Conservation (phyloP, 2,329 filamentous ascomycete genomes). For the Hypomyces rosellus region DNA sequence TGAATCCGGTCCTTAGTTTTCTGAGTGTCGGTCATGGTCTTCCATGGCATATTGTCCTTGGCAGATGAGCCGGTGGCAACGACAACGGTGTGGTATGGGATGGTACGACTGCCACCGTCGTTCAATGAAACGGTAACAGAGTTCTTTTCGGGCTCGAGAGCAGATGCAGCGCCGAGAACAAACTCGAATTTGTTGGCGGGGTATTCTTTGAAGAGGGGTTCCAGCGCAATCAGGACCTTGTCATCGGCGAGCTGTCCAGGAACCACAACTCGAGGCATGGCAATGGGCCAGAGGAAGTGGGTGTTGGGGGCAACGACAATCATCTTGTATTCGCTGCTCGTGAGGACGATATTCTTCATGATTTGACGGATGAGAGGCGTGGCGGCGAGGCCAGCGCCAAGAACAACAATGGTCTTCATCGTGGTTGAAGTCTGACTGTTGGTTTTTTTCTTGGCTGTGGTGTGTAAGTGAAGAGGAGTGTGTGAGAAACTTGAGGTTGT, state of each 20-base stretch:
- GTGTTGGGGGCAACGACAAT: slow-evolving; percentile 42
- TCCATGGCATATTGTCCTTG: slow-evolving; percentile 42
- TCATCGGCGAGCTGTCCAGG: slow-evolving; percentile 40
- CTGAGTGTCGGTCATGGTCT: slow-evolving; percentile 36
- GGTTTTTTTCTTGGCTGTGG: too few relatives aligned
- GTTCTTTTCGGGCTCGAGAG: slow-evolving; percentile 36
- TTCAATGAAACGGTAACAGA: slow-evolving; percentile 35
- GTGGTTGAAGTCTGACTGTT: too few relatives aligned
- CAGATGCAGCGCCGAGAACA: slow-evolving; percentile 41
- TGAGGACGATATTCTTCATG: slow-evolving; percentile 37
- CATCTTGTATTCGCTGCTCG: slow-evolving; percentile 35
- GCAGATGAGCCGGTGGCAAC: slow-evolving; percentile 48
- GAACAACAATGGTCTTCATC: slow-evolving; percentile 37
- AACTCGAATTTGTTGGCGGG: slow-evolving; percentile 44
- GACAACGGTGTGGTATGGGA: slow-evolving; percentile 47
- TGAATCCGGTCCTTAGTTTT: slow-evolving; percentile 35
- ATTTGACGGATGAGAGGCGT: slow-evolving; percentile 45
- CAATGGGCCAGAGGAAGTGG: slow-evolving; percentile 44
- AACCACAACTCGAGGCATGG: slow-evolving; percentile 41
- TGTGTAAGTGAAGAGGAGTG: too few relatives aligned
- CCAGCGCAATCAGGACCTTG: slow-evolving; percentile 27
- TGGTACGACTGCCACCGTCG: slow-evolving; percentile 25
- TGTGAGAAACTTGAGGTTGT: too few relatives aligned
- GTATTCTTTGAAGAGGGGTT: slow-evolving; percentile 43
- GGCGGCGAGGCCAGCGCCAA: slow-evolving; percentile 43